Conservation (phyloP, 768 basidiomycete species). For the Harrya chromipes region DNA sequence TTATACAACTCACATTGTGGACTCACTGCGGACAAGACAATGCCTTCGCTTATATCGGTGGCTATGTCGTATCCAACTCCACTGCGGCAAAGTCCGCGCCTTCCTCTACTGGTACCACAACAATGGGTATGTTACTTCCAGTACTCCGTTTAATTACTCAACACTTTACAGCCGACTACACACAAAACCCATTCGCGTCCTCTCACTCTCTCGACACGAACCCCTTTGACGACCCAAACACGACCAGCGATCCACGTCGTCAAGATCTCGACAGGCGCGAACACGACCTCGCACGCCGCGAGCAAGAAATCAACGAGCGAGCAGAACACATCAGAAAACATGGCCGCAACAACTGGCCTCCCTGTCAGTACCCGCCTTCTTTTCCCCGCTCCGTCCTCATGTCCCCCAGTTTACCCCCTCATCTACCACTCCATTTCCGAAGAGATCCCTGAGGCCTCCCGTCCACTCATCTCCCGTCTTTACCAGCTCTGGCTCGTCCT, state of each 20-base stretch:
- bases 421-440: constrained; percentile 91
- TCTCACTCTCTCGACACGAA: constrained; percentile 83
- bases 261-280: constrained; percentile 78
- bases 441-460: constrained; percentile 83
- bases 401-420: constrained; percentile 76
- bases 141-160: too few relatives aligned
- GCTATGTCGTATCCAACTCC: too few relatives aligned
- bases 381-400: constrained; percentile 16
- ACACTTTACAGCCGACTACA: constrained; percentile 32
- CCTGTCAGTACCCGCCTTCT: constrained; percentile 51
- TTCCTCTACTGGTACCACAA: constrained; percentile 1
- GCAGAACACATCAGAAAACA: constrained; percentile 67
- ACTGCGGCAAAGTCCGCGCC: constrained; percentile 2
- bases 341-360: constrained; percentile 93
- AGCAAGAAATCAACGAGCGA: constrained; percentile 67
- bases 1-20: too few relatives aligned
- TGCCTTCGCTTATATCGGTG: too few relatives aligned
- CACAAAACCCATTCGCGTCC: constrained; percentile 82
- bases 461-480: constrained; percentile 76
- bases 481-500: constrained; percentile 96
- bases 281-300: constrained; percentile 75
- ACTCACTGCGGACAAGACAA: too few relatives aligned
- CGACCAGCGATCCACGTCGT: constrained; percentile 41
- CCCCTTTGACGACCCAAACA: constrained; percentile 84
- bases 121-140: constrained; percentile 32